Conservation (phyloP, 73 alveolate species). For the Symbiodinium pilosum region DNA sequence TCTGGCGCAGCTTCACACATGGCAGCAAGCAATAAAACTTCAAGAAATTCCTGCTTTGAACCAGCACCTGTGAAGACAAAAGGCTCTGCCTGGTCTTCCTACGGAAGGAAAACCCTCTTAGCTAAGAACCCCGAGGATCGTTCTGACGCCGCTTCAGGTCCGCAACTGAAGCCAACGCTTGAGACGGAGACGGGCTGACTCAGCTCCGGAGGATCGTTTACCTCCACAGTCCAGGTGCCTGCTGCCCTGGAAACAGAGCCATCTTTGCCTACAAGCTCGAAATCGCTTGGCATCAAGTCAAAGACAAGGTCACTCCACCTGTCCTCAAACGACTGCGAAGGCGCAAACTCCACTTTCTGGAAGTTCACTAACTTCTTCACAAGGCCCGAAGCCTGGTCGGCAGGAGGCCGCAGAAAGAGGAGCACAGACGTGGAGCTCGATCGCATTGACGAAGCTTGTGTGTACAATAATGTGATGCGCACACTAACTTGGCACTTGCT, state of each 20-base stretch:
- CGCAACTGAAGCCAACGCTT: not conserved
- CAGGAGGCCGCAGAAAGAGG: constrained; percentile 60
- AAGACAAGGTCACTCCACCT: not conserved
- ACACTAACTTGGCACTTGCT: not conserved
- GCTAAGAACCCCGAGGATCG: not conserved
- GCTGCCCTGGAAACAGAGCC: not conserved
- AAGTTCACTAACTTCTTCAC: constrained; percentile 26
- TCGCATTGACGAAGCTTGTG: too few relatives aligned
- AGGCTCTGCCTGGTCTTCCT: not conserved
- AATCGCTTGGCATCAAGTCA: not conserved
- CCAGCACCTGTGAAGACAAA: too few relatives aligned
- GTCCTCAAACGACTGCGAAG: not conserved
- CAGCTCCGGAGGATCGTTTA: not conserved
- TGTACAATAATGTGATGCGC: not conserved
- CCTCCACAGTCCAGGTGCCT: not conserved
- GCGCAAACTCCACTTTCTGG: not conserved
- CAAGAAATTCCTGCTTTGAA: too few relatives aligned
- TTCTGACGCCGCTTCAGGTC: too few relatives aligned
- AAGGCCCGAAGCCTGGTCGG: not conserved
- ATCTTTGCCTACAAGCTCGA: not conserved
- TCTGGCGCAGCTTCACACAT: not conserved
- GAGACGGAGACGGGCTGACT: not conserved
- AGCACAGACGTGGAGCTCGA: not conserved
- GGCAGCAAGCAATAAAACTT: too few relatives aligned
- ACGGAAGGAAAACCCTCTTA: not conserved